These are phyloP conservation scores for Yamadazyma sp. DNA, from an alignment of 805 yeast species.

Conservation along the genomic window DNA sequence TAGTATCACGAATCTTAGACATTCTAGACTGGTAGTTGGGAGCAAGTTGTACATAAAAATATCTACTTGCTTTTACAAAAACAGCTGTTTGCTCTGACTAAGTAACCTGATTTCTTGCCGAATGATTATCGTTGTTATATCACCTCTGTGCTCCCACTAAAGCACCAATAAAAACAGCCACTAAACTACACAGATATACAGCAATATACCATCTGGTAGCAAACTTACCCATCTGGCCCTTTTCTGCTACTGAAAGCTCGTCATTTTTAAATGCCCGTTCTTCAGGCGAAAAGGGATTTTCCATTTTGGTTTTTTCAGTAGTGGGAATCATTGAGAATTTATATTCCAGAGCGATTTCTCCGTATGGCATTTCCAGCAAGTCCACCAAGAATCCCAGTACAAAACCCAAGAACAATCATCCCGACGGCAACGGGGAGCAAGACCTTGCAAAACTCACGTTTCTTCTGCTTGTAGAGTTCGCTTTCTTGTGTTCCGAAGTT, in stretches of 20 bases:
- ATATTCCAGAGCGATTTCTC: not conserved
- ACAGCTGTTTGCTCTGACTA: no score
- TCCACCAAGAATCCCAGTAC: constrained; percentile 1
- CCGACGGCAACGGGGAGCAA: constrained; percentile 1
- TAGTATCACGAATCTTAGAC: no score
- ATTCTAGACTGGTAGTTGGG: no score
- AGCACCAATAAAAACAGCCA: constrained; percentile 1
- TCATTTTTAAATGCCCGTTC: not conserved
- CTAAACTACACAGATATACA: constrained; percentile 1
- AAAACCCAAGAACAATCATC: constrained; percentile 2
- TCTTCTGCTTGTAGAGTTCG: not conserved
- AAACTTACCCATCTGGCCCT: not conserved
- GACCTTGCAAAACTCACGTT: not conserved
- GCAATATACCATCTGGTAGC: not conserved
- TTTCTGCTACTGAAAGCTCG: constrained; percentile 1
- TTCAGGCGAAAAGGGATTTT: constrained; percentile 3
- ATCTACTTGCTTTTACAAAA: no score
- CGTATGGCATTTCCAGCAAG: constrained; percentile 3
- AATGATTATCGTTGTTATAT: not conserved
- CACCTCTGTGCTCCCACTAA: constrained; percentile 1
- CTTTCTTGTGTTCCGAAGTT: not conserved
- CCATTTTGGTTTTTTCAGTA: not conserved
- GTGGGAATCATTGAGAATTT: not conserved
- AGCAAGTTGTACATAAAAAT: no score
- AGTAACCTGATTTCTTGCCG: no score